Evolutionary conservation across 805 yeast genomes (phyloP).

Genomic region (Saccharomycopsis selenospora): DNA sequence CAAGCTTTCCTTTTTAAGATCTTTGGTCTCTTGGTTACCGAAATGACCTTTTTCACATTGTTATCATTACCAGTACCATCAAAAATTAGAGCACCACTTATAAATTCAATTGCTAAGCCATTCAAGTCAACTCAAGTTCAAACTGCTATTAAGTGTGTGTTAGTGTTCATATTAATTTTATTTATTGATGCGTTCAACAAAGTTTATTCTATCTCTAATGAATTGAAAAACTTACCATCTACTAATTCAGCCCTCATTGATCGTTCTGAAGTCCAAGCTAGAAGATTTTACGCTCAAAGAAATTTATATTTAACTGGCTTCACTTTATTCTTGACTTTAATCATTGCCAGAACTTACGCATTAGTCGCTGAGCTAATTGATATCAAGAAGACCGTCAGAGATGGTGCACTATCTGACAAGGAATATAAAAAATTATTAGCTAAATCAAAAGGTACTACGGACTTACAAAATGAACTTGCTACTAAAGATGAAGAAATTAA

Average conservation of each 20-base stretch:
- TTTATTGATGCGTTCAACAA: constrained; percentile 87
- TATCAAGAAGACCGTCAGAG: constrained; percentile 46
- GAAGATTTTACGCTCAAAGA: constrained; percentile 93
- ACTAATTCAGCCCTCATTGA: constrained; percentile 25
- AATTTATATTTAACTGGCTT: constrained; percentile 94
- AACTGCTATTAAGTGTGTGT: constrained; percentile 69
- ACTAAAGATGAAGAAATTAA: constrained; percentile 60
- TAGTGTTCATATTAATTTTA: constrained; percentile 75
- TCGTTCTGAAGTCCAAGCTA: constrained; percentile 78
- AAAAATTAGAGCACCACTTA: constrained; percentile 56
- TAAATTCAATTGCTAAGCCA: constrained; percentile 57
- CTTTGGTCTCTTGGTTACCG: constrained; percentile 68
- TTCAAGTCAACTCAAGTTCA: constrained; percentile 65
- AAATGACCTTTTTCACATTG: constrained; percentile 70
- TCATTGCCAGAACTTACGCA: constrained; percentile 75
- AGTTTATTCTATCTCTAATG: constrained; percentile 61
- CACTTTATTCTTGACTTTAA: constrained; percentile 81
- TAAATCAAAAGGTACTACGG: constrained; percentile 30
- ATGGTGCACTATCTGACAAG: constrained; percentile 24
- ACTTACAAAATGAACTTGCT: constrained; percentile 44
- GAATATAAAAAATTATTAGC: constrained; percentile 23
- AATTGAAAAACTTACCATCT: constrained; percentile 37
- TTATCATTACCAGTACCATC: constrained; percentile 86
- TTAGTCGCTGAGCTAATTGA: constrained; percentile 66
- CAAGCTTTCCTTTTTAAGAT: constrained; percentile 5